Evolutionary conservation across 2,329 filamentous ascomycete species (phyloP).

Genomic region (Sclerotinia borealis): DNA sequence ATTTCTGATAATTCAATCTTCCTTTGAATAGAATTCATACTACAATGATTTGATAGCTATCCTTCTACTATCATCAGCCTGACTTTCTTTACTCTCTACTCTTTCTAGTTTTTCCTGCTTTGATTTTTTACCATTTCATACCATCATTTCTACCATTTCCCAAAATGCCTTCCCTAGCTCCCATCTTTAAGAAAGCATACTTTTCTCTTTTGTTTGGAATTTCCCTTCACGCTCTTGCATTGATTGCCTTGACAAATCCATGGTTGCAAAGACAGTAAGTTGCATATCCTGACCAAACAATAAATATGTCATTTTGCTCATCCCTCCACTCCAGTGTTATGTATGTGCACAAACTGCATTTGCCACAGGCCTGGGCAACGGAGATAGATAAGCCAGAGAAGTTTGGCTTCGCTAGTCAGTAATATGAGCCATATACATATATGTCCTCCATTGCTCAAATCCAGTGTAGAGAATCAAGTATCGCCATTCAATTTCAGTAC

Average conservation of each 20-base stretch:
- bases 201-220: conserved; percentile 53
- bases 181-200: conserved; percentile 41
- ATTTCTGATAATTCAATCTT: background rate
- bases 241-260: conserved; percentile 61
- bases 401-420: conserved; percentile 78
- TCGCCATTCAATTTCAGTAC: conserved; percentile 76
- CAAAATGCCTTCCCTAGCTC: conserved; percentile 32
- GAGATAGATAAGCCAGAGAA: conserved; percentile 70
- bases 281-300: background rate
- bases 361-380: conserved; percentile 53
- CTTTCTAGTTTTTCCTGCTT: conserved; percentile 1
- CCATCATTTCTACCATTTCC: background rate
- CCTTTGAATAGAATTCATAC: background rate
- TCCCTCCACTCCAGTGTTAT: conserved; percentile 48
- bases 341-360: conserved; percentile 77
- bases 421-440: background rate
- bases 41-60: background rate
- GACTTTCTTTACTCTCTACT: background rate
- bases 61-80: background rate
- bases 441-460: background rate
- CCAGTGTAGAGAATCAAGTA: conserved; percentile 67
- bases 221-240: conserved; percentile 58
- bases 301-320: background rate
- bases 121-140: background rate
- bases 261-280: conserved; percentile 75